Evolutionary conservation across 2,329 filamentous ascomycete genomes (phyloP), one percentile per base, ranked within the genome.

Genomic region (Chlorencoelia australis): DNA sequence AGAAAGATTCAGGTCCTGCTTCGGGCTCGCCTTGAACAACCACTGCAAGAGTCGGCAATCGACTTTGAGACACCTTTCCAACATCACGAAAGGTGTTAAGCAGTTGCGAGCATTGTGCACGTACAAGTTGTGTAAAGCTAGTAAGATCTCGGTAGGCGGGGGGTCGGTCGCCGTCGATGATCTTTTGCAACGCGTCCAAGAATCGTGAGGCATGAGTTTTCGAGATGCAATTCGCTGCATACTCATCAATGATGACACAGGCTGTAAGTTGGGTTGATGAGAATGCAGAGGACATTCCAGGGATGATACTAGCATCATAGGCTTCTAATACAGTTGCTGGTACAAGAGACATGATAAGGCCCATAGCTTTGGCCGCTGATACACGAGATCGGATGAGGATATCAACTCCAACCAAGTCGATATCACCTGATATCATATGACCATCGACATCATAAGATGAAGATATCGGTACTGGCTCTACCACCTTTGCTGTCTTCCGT

Each of bases 401-500:
- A 42, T 98, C 91, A 51, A 82, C 74, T 20, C 91, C 88, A 17
- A 98, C 88, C 27, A 98, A 69, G 54, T 98, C 93, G 30, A 96
- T 80, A 52, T 98, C 93, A 34, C 93, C 91, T 56, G 89, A 84
- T 67, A 98, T 87, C 81, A 98, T 95, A 49, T 94, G 88, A 7
- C 88, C 91, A 57, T 98, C 91, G 13, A 98, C 86, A 58, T 98
- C 94, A 59, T 98, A 91, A 1, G 82, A 75, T n/a, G 82, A 66
- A n/a, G 65, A 72, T 4, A 71, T 62, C 1, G 73, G 63, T 1
- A 72, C 64, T 7, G 71, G 61, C 18, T 88, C 81, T 37, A 91
- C 84, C 14, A 73, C 63, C 64, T 93, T 94, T n/a, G 83, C 78
- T 0, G 83, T 83, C 59, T 87, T 93, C 42, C 87, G 78, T 21